Evolutionary conservation across 2,329 filamentous ascomycete genomes (phyloP).

Genomic region (Botrytis galanthina): DNA sequence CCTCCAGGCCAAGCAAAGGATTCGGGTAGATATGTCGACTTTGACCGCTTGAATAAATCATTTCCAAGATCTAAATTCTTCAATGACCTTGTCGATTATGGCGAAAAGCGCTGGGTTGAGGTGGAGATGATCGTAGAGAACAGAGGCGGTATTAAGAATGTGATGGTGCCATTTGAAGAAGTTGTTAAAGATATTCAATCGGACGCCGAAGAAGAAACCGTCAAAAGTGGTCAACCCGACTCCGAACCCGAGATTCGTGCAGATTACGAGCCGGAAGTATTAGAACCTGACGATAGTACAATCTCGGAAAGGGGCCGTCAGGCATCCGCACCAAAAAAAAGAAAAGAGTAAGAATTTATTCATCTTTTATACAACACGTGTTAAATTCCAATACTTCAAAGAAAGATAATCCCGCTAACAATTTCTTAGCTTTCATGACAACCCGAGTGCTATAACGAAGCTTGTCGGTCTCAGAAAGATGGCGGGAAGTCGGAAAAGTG

Average conservation of each 20-base stretch:
- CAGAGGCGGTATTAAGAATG: slow-evolving; percentile 44
- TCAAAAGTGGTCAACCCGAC: neutral
- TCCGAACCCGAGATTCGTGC: slow-evolving; percentile 19
- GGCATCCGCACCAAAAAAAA: neutral
- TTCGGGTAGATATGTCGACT: slow-evolving; percentile 39
- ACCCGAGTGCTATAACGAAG: neutral
- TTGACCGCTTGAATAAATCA: slow-evolving; percentile 43
- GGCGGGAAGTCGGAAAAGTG: neutral
- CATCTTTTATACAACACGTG: neutral
- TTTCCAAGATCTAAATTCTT: slow-evolving; percentile 53
- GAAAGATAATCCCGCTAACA: neutral
- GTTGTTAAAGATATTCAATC: slow-evolving; percentile 37
- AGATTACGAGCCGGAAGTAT: slow-evolving; percentile 20
- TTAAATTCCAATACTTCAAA: neutral
- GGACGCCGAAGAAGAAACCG: neutral
- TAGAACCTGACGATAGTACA: neutral
- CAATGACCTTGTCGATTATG: slow-evolving; percentile 46
- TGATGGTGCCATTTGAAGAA: slow-evolving; percentile 38
- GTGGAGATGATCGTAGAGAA: slow-evolving; percentile 44
- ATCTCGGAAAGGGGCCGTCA: neutral
- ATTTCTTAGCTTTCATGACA: neutral
- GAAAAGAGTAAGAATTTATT: neutral
- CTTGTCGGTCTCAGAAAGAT: neutral
- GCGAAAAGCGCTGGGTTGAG: slow-evolving; percentile 45
- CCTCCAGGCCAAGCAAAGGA: slow-evolving; percentile 37